Base-by-base conservation (phyloP, 2,329 filamentous ascomycete species). In the Colletotrichum echinochloae region DNA sequence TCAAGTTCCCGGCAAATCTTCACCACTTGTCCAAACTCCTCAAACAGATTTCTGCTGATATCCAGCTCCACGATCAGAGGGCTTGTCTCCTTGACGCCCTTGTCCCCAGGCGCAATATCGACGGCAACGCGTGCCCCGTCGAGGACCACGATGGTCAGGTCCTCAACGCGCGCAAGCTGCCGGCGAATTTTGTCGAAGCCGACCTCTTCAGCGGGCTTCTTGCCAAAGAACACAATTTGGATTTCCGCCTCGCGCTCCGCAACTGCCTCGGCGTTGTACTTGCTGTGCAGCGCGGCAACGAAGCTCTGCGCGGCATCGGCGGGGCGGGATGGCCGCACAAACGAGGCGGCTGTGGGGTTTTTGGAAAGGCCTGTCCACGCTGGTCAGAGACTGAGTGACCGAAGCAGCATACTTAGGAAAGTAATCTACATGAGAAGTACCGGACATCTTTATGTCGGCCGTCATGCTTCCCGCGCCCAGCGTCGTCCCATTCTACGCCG, bases 401-500 rank as follows among this genome's bases (percentile, higher is more conserved):
- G 78, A 12, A 33, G 11, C n/a, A 57, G 35, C 44, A 52, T 52
- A 57, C 35, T 28, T 20, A 8, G 35, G 49, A 18, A 46, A 5
- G 23, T 9, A 35, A 63, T 83, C 78, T 88, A 95, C 95, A 97
- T 75, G 86, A 83, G 77, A 98, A 98, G 79, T 98, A 97, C 72
- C 88, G 90, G 72, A 88, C 85, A 70, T 92, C 94, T 73, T 92
- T 90, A 81, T 97, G 90, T 71, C 91, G 90, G 70, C 96, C 96
- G 77, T 95, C 89, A 81, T 99, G 95, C 84, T 98, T 98, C 72
- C 96, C 96, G 76, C 95, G 88, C 46, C 85, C 87, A 66, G 90
- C 84, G 79, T 98, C 93, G 81, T 98, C 95, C 96, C 96, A 99
- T 86, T 99, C 96, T 57, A 98, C 94, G 56, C 96, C 96, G 41